Evolutionary conservation across 2,329 filamentous ascomycete genomes (phyloP).

Genomic region (Penicillium corylophilum): DNA sequence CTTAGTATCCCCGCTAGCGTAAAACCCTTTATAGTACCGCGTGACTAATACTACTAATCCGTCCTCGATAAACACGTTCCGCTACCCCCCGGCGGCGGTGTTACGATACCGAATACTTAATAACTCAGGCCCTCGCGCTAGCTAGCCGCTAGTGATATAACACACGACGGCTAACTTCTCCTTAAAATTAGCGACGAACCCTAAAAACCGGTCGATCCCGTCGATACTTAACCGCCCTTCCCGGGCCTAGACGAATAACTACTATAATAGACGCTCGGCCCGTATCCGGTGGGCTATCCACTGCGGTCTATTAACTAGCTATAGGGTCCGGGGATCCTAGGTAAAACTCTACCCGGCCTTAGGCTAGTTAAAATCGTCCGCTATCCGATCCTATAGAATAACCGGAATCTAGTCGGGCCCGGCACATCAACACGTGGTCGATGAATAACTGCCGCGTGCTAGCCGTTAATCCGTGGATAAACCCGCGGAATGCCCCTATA

Average conservation of each 20-base stretch:
- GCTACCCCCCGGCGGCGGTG: background rate
- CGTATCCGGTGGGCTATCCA: background rate
- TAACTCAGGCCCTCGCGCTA: slow-evolving; percentile 1
- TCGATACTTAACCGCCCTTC: background rate
- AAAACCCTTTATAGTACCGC: slow-evolving; percentile 13
- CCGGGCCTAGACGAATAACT: background rate
- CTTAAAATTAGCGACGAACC: background rate
- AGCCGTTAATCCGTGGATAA: background rate
- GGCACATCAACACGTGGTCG: background rate
- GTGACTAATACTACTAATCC: slow-evolving; percentile 2
- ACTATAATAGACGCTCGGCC: background rate
- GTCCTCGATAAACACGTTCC: slow-evolving; percentile 12
- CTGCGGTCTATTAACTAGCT: background rate
- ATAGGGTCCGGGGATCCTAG: background rate
- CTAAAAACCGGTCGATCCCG: background rate
- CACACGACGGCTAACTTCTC: background rate
- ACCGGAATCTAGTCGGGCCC: background rate
- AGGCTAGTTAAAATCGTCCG: background rate
- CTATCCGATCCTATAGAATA: background rate
- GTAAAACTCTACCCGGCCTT: background rate
- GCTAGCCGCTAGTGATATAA: slow-evolving; percentile 3
- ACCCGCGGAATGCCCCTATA: background rate
- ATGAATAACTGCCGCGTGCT: background rate
- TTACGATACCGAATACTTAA: slow-evolving; percentile 4
- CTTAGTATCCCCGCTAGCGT: slow-evolving; percentile 1